Base-by-base conservation (phyloP, 1,139 yeast genomes). In the Candida frijolesensis region DNA sequence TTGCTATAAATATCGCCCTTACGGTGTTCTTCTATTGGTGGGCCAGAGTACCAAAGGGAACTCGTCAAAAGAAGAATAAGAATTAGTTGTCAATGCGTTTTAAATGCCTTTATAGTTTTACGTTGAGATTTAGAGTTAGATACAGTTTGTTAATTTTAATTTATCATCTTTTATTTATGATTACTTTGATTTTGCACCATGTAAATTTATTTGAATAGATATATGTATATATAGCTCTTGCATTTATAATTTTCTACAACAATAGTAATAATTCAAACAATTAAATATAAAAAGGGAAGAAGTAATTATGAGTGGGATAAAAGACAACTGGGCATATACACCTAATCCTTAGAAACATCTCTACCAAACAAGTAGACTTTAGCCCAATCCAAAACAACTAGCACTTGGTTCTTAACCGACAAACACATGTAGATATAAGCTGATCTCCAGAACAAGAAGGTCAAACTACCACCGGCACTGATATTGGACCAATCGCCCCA, bases 361-460 rank as follows among this genome's bases (percentile, higher is more conserved):
- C 98, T 88, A 54, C 98, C 98, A 66, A 91, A 89, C 65, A 90
- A 70, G 62, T 85, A 80, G 55, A 89, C 88, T 78, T 90, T 91
- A 59, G 83, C 65, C 97, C 97, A 91, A 70, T 92, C 97, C 64
- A 87, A 74, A 57, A 84, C 80, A 53, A 91, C 96, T 66, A 90
- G 79, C 57, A 89, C 76, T 79, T 89, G 92, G 78, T 89, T 90
- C 74, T 91, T 85, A 63, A 87, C 85, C 48, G 95, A 85, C 70
- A 92, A 84, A 73, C 95, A 88, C 97, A 91, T 91, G 71, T 89
- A 84, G 60, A 92, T 82, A 72, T 92, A 91, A 45, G 96, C 96
- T 37, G 92, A 85, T 75, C 96, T 86, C 97, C 97, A 92, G 82
- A 92, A 86, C 70, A 89, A 78, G 78, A 86, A 91, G 46, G 97